These are phyloP conservation scores for Hydnomerulius pinastri DNA, from an alignment of 768 basidiomycete species.

Conservation along the genomic window DNA sequence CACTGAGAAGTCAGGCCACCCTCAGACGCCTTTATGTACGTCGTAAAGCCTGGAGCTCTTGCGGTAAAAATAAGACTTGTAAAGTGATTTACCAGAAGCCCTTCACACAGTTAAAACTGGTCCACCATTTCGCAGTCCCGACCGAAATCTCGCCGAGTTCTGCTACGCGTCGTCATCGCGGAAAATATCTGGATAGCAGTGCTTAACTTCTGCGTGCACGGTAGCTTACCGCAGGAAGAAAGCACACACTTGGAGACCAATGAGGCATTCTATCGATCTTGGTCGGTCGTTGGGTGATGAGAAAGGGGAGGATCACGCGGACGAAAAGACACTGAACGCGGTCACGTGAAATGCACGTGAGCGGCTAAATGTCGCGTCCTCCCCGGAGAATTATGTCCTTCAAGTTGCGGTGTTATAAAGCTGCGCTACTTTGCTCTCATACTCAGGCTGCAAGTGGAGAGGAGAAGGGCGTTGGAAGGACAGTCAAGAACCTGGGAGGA, in stretches of 20 bases:
- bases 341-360: constrained; percentile 1
- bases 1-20: background rate
- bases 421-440: too few relatives aligned
- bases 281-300: too few relatives aligned
- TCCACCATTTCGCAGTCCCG: background rate
- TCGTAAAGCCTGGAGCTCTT: background rate
- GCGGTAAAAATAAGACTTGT: constrained; percentile 7
- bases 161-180: background rate
- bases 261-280: too few relatives aligned
- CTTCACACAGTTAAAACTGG: constrained; percentile 4
- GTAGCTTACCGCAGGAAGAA: background rate
- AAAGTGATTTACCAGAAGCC: constrained; percentile 2
- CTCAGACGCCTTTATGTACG: constrained; percentile 11
- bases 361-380: background rate
- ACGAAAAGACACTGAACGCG: too few relatives aligned
- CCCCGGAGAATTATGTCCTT: background rate
- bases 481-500: too few relatives aligned
- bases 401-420: too few relatives aligned
- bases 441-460: too few relatives aligned
- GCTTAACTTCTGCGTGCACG: too few relatives aligned
- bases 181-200: too few relatives aligned
- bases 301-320: too few relatives aligned
- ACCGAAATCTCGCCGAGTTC: background rate
- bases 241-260: too few relatives aligned
- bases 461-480: too few relatives aligned